Evolutionary conservation across 768 basidiomycete genomes (phyloP).

Genomic region (Auricularia sp.): DNA sequence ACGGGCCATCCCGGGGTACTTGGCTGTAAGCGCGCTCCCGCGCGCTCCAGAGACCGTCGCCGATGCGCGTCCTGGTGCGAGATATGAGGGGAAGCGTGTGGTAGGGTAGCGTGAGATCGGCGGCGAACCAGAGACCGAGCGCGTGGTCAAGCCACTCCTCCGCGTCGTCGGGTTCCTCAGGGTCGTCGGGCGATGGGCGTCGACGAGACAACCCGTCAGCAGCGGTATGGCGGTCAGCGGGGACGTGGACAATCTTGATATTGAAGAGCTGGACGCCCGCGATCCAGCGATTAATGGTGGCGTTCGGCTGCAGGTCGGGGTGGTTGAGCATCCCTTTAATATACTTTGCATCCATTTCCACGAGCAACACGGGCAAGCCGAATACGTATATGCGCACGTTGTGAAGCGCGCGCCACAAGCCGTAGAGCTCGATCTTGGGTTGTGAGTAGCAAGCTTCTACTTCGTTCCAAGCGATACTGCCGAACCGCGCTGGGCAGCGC

Average conservation of each 20-base stretch:
- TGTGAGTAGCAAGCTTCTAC: constrained; percentile 14
- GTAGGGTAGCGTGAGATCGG: neutral
- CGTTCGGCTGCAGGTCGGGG: constrained; percentile 19
- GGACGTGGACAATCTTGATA: constrained; percentile 23
- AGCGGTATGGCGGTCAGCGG: constrained; percentile 11
- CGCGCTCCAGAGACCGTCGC: neutral
- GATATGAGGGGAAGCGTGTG: neutral
- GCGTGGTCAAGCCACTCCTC: constrained; percentile 6
- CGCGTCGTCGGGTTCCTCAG: constrained; percentile 7
- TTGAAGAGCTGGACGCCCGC: constrained; percentile 19
- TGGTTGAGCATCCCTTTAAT: constrained; percentile 18
- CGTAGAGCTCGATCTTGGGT: constrained; percentile 20
- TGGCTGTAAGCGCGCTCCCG: neutral
- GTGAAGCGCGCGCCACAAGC: constrained; percentile 11
- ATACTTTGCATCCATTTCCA: constrained; percentile 22
- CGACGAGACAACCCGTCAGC: constrained; percentile 16
- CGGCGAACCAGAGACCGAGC: neutral
- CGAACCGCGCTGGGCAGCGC: constrained; percentile 22
- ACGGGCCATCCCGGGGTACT: neutral
- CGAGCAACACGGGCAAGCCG: constrained; percentile 20
- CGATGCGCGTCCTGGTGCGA: neutral
- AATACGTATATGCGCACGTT: constrained; percentile 15
- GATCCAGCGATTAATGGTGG: constrained; percentile 21
- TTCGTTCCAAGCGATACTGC: constrained; percentile 28
- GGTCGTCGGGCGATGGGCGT: neutral